Percentiles rank a stretch among this genome's conserved stretches.
These are phyloP conservation scores for Thelonectria olida DNA, from an alignment of 2,329 filamentous ascomycete genomes.

Conservation along the genomic window DNA sequence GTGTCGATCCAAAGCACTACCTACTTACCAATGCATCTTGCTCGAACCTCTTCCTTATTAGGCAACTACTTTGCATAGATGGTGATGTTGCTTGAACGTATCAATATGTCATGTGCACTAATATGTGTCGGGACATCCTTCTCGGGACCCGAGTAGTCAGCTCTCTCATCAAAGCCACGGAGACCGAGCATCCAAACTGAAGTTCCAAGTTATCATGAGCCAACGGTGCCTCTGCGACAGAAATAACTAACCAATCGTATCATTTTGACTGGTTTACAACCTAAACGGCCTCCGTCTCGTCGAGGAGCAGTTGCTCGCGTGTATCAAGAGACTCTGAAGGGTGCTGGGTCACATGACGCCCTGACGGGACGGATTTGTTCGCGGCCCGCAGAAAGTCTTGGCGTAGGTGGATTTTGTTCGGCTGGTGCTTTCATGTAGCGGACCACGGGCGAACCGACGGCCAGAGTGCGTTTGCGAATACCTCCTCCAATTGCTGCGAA, in stretches of 20 bases:
- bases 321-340: not conserved
- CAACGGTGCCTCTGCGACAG: not conserved
- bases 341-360: conserved; percentile 24
- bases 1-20: no score
- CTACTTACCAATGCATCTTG: no score
- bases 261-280: no score
- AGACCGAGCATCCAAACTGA: not conserved
- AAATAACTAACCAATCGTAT: not conserved
- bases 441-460: conserved; percentile 8
- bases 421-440: conserved; percentile 3
- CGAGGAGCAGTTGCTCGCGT: no score
- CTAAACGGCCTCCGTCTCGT: no score
- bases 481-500: not conserved
- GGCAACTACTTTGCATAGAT: not conserved
- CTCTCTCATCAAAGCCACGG: not conserved
- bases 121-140: no score
- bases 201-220: not conserved
- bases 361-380: conserved; percentile 22
- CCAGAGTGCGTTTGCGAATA: conserved; percentile 5
- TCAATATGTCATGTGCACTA: no score
- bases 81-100: no score
- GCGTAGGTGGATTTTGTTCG: conserved; percentile 15
- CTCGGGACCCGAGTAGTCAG: not conserved
- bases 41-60: no score
- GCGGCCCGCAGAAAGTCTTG: conserved; percentile 13